phyloP scores from a whole-genome alignment of 2,329 filamentous ascomycete genomes.

The Ceratocystis cubensis region DNA sequence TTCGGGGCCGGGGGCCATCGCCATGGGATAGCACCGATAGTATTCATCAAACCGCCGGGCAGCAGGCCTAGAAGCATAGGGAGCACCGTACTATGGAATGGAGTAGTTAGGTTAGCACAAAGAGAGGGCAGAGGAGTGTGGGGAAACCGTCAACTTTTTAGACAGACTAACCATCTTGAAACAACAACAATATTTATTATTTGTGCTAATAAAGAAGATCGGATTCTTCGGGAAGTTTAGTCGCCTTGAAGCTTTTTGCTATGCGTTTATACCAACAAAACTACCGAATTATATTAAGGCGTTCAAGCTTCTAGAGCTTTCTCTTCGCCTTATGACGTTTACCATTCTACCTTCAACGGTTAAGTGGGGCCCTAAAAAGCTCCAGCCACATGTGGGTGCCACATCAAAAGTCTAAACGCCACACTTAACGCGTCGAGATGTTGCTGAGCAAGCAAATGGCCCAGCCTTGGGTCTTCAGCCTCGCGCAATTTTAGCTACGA shows the following conservation, averaged over 20 bases:
- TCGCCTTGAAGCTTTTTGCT: too few relatives aligned
- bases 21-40: slow-evolving; percentile 90
- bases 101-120: not conserved
- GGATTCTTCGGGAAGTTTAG: too few relatives aligned
- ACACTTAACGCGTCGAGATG: slow-evolving; percentile 15
- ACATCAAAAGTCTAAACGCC: slow-evolving; percentile 5
- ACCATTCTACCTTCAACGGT: slow-evolving; percentile 14
- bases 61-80: slow-evolving; percentile 35
- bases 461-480: slow-evolving; percentile 15
- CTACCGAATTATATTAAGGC: too few relatives aligned
- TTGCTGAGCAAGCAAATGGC: not conserved
- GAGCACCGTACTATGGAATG: slow-evolving; percentile 12
- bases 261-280: too few relatives aligned
- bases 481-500: slow-evolving; percentile 9
- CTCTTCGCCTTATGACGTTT: slow-evolving; percentile 19
- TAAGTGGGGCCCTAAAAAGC: slow-evolving; percentile 8
- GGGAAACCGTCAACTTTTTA: not conserved
- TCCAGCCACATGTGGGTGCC: not conserved
- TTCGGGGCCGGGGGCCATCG: slow-evolving; percentile 85
- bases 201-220: too few relatives aligned
- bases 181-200: not conserved
- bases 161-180: slow-evolving; percentile 13
- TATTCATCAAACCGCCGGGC: slow-evolving; percentile 90
- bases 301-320: not conserved
- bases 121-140: not conserved